These are phyloP conservation scores for Caryopteris hybrid DNA, from an alignment of 305 asterid genomes.

Conservation along the genomic window DNA sequence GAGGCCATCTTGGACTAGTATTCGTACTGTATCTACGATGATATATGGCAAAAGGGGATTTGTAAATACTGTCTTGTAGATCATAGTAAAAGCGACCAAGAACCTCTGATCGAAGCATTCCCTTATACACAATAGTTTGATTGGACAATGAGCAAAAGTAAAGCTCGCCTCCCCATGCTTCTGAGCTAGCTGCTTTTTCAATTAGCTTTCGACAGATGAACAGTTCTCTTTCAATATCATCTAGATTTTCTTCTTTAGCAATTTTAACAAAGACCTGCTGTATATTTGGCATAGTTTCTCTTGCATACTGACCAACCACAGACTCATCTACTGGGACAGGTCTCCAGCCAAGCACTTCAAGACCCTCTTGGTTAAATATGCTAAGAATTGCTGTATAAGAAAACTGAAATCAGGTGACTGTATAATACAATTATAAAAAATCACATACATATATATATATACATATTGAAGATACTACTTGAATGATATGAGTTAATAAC, in stretches of 20 bases:
- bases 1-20: constrained; percentile 98
- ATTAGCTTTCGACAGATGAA: constrained; percentile 90
- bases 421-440: not conserved
- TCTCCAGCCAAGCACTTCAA: constrained; percentile 98
- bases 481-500: not conserved
- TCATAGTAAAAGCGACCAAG: constrained; percentile 89
- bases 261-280: constrained; percentile 91
- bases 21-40: constrained; percentile 98
- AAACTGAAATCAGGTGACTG: constrained; percentile 21
- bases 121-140: constrained; percentile 96
- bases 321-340: constrained; percentile 77
- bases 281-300: constrained; percentile 86
- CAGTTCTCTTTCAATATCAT: constrained; percentile 95
- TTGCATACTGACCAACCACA: constrained; percentile 85
- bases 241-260: constrained; percentile 77
- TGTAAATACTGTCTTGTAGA: constrained; percentile 70
- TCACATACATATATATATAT: not conserved
- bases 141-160: constrained; percentile 97
- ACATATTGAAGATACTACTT: not conserved
- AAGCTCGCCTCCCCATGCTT: constrained; percentile 81
- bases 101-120: constrained; percentile 96
- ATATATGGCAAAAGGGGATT: constrained; percentile 90
- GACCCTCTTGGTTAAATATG: constrained; percentile 89
- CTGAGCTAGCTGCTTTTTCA: constrained; percentile 66
- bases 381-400: constrained; percentile 58